Evolutionary conservation across 2,329 filamentous ascomycete genomes (phyloP), one percentile per base, ranked within the genome.

Genomic region (Seiridium unicorne): DNA sequence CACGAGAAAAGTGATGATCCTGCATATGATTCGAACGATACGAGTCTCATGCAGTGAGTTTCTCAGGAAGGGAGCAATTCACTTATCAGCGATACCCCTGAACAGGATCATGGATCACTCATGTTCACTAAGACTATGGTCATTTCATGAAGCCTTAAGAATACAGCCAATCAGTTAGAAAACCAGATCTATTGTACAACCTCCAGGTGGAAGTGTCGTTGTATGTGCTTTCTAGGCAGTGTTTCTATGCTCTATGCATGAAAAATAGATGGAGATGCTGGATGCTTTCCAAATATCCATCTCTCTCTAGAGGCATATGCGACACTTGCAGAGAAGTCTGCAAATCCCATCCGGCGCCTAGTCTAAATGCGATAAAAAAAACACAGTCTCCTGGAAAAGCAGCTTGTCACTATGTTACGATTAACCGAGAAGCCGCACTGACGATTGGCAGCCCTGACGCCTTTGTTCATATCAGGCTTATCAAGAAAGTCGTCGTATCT

Each of bases 171-270:
- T 26, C 18, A 26, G 18, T 26, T 26, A 26, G 18, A 26, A 26
- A 53, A 53, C 36, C 61, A 67, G 69, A 60, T 72, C 63, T 72
- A 72, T 72, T 70, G 65, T 72, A 72, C 70, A 72, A 67, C 66
- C 63, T 64, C 66, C 62, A 11, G 62, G 51, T 55, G 64, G 64
- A 67, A 68, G 65, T 65, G 61, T 63, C 63, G 60, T 35, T 38
- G 63, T 61, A 61, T 66, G 55, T 68, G 68, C 64, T 64, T 26
- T 71, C 67, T 70, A 70, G 66, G 68, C 68, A 63, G 64, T 61
- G 62, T 54, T 61, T 70, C 65, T 70, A 68, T 68, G 56, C 61
- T 70, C 66, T 66, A 70, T 68, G 46, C 54, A 68, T 59, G 44
- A 51, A 58, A 51, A 57, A 62, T 55, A 66, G 62, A 63, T 61